Percentiles rank a stretch among this genome's conserved stretches.
phyloP scores from a whole-genome alignment of 2,329 filamentous ascomycete genomes.

The Zasmidium cellare region DNA sequence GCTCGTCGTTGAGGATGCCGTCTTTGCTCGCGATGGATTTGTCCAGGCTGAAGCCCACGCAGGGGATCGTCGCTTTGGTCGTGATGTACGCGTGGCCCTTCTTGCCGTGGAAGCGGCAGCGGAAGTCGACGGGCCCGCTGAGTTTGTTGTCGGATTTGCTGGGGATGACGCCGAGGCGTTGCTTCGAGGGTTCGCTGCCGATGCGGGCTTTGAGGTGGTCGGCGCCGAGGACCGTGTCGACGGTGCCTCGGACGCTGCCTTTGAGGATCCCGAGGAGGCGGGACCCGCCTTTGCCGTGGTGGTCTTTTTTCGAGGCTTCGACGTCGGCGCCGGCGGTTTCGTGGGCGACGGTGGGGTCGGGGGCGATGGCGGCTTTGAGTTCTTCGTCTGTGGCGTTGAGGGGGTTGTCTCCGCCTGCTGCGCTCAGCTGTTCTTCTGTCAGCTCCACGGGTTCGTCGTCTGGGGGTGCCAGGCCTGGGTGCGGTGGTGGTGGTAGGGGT shows the following conservation, averaged over 20 bases:
- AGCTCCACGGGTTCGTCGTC: constrained; percentile 54
- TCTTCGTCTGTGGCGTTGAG: constrained; percentile 66
- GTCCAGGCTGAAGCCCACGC: constrained; percentile 65
- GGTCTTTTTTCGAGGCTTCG: constrained; percentile 49
- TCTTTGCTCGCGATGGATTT: constrained; percentile 48
- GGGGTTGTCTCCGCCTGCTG: constrained; percentile 54
- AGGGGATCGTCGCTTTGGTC: constrained; percentile 65
- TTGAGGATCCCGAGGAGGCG: constrained; percentile 67
- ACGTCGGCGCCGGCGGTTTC: constrained; percentile 55
- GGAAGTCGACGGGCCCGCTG: constrained; percentile 74
- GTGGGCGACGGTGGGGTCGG: constrained; percentile 48
- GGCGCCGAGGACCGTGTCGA: constrained; percentile 70
- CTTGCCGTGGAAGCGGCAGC: constrained; percentile 67
- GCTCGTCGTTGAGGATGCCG: constrained; percentile 50
- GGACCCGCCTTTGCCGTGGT: constrained; percentile 50
- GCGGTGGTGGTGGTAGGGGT: constrained; percentile 66
- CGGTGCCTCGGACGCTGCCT: constrained; percentile 66
- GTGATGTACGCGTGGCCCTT: constrained; percentile 73
- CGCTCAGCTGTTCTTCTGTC: constrained; percentile 51
- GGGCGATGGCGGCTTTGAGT: constrained; percentile 59
- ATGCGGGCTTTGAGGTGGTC: constrained; percentile 70
- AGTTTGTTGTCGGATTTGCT: constrained; percentile 42
- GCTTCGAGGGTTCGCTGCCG: constrained; percentile 62
- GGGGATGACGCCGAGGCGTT: constrained; percentile 70
- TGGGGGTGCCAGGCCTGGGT: constrained; percentile 42